phyloP scores from a whole-genome alignment of 2,329 filamentous ascomycete species.

The Epichloe gansuensis region DNA sequence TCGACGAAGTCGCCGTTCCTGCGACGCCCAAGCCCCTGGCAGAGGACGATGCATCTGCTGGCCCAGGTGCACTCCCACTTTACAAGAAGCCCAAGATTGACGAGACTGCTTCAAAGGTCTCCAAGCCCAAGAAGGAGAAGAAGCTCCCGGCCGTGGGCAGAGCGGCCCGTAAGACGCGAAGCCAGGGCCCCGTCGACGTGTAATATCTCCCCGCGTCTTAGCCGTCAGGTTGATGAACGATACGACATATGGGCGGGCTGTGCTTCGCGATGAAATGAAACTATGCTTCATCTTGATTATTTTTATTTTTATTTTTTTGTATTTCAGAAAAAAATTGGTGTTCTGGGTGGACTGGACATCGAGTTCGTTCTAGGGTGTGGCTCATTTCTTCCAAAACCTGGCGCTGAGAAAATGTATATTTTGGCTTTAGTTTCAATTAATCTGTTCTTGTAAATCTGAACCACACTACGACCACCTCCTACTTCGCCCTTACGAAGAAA shows the following conservation, averaged over 20 bases:
- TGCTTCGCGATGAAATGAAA: background rate
- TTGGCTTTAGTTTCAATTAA: too few species aligned
- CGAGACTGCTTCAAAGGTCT: constrained; percentile 16
- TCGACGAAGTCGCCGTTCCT: constrained; percentile 18
- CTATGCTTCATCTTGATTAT: background rate
- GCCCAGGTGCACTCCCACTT: constrained; percentile 6
- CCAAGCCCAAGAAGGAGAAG: constrained; percentile 25
- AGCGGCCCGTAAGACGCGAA: constrained; percentile 30
- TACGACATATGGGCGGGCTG: background rate
- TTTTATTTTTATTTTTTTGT: background rate
- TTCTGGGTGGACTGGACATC: too few species aligned
- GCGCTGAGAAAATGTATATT: too few species aligned
- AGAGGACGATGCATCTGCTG: constrained; percentile 12
- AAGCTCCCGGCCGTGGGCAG: constrained; percentile 21
- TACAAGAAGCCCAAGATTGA: constrained; percentile 31
- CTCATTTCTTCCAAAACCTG: too few species aligned
- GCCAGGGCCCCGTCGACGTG: constrained; percentile 26
- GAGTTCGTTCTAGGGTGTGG: too few species aligned
- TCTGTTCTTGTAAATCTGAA: too few species aligned
- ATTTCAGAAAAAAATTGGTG: too few species aligned
- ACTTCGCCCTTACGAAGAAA: too few species aligned
- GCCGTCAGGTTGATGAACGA: background rate
- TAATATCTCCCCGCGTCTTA: background rate
- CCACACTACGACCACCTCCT: too few species aligned
- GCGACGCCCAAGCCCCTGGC: constrained; percentile 5